Percentiles rank a stretch among this genome's conserved stretches.
Evolutionary conservation across 306 rosid genomes (phyloP).

Genomic region (Psophocarpus tetragonolobus): DNA sequence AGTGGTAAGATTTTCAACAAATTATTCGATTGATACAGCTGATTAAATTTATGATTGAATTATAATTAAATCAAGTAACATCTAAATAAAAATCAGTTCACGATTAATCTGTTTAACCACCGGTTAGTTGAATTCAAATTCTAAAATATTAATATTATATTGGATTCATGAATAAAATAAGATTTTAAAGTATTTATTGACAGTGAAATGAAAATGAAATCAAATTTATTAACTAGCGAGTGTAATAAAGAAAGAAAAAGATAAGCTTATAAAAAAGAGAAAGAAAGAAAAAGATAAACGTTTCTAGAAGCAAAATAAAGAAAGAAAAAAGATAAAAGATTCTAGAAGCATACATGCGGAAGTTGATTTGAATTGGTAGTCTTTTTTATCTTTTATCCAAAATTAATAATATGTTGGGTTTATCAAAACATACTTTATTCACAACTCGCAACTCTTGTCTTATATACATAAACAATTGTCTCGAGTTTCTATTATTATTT

Average conservation of each 20-base stretch:
- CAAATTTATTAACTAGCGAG: neutral
- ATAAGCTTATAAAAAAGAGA: slow-evolving; percentile 24
- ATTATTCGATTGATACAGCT: neutral
- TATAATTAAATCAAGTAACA: neutral
- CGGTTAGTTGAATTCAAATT: neutral
- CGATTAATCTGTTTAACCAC: neutral
- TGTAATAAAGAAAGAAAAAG: neutral
- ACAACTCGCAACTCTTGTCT: neutral
- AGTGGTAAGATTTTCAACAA: neutral
- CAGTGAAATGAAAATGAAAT: neutral
- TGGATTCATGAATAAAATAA: neutral
- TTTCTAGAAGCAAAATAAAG: slow-evolving; percentile 29
- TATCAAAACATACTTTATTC: neutral
- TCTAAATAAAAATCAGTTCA: neutral
- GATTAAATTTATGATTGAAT: neutral
- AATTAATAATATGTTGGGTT: neutral
- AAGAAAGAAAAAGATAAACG: neutral
- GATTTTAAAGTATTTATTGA: neutral
- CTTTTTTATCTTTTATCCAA: slow-evolving; percentile 1
- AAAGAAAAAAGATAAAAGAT: neutral
- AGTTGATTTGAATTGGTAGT: slow-evolving; percentile 4
- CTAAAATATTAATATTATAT: neutral
- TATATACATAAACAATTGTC: neutral
- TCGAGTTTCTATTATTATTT: no score
- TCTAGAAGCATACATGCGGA: slow-evolving; percentile 3